These are phyloP conservation scores for Podila verticillata DNA, from an alignment of 192 early-diverging fungal genomes.

Conservation along the genomic window DNA sequence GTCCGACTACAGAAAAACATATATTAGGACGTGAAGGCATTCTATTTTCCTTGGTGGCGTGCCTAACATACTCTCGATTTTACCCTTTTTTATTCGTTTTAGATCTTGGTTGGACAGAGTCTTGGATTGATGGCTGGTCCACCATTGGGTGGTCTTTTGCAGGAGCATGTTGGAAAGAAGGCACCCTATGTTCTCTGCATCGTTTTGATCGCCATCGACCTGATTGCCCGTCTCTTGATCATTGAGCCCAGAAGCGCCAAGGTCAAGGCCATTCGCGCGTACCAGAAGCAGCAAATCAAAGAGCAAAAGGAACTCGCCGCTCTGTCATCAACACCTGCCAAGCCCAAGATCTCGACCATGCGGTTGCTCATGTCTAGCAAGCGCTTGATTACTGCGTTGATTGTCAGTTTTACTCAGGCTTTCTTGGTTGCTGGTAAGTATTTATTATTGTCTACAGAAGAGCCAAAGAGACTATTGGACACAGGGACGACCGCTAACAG, in stretches of 20 bases:
- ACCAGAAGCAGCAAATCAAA: slow-evolving; percentile 13
- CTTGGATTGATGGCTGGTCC: slow-evolving; percentile 56
- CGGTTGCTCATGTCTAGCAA: slow-evolving; percentile 16
- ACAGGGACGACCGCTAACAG: neutral
- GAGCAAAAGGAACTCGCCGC: neutral
- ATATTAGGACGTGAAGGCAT: too few relatives aligned
- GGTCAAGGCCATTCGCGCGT: slow-evolving; percentile 44
- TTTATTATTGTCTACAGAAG: neutral
- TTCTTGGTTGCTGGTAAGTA: slow-evolving; percentile 32
- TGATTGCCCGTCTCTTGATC: slow-evolving; percentile 50
- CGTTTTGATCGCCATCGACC: slow-evolving; percentile 51
- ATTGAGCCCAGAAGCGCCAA: slow-evolving; percentile 49
- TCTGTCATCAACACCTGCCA: neutral
- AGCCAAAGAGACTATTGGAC: too few relatives aligned
- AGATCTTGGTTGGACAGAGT: slow-evolving; percentile 47
- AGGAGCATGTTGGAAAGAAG: slow-evolving; percentile 48
- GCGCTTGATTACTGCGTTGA: slow-evolving; percentile 25
- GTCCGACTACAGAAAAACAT: too few relatives aligned
- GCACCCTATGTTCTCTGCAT: slow-evolving; percentile 57
- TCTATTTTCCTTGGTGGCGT: too few relatives aligned
- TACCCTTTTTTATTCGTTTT: too few relatives aligned
- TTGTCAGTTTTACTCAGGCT: slow-evolving; percentile 32
- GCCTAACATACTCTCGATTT: too few relatives aligned
- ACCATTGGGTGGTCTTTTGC: slow-evolving; percentile 53
- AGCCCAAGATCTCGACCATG: slow-evolving; percentile 15